A percentile compares a stretch with the other conserved stretches of the same genome.
phyloP scores from a whole-genome alignment of 2,329 filamentous ascomycete species.

The Clarireedia paspali region DNA sequence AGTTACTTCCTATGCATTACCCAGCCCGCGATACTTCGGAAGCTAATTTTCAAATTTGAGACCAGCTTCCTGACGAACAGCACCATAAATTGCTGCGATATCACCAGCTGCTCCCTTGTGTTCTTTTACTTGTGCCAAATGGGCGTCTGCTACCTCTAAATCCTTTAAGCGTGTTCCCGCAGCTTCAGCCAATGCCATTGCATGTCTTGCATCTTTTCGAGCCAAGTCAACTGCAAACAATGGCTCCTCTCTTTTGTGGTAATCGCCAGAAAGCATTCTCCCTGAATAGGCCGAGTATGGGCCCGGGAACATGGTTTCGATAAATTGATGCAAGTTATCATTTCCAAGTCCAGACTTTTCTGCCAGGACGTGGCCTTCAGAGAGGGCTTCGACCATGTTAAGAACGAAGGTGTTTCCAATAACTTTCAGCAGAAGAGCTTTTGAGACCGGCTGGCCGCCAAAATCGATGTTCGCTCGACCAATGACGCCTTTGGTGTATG shows the following conservation, averaged over 20 bases:
- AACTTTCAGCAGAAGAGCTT: constrained; percentile 63
- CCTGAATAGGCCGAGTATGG: constrained; percentile 67
- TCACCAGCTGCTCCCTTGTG: constrained; percentile 66
- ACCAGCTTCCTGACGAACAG: constrained; percentile 65
- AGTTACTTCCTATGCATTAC: background rate
- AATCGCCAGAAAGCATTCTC: constrained; percentile 69
- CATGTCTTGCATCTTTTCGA: constrained; percentile 74
- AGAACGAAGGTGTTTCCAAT: constrained; percentile 83
- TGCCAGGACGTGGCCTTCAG: constrained; percentile 70
- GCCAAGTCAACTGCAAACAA: constrained; percentile 77
- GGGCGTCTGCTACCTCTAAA: constrained; percentile 58
- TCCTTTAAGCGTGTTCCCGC: constrained; percentile 56
- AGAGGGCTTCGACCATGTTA: constrained; percentile 64
- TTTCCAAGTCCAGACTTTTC: constrained; percentile 73
- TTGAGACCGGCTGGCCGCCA: constrained; percentile 57
- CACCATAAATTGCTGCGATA: constrained; percentile 76
- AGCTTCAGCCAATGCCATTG: constrained; percentile 54
- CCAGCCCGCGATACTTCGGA: background rate
- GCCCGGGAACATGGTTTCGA: constrained; percentile 68
- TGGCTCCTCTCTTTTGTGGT: constrained; percentile 69
- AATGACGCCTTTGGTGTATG: constrained; percentile 68
- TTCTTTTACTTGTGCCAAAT: constrained; percentile 62
- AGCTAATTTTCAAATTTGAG: constrained; percentile 62
- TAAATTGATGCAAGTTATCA: constrained; percentile 61
- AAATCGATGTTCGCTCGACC: constrained; percentile 64